Evolutionary conservation across 805 yeast species (phyloP).

Genomic region (Candida jianshihensis): DNA sequence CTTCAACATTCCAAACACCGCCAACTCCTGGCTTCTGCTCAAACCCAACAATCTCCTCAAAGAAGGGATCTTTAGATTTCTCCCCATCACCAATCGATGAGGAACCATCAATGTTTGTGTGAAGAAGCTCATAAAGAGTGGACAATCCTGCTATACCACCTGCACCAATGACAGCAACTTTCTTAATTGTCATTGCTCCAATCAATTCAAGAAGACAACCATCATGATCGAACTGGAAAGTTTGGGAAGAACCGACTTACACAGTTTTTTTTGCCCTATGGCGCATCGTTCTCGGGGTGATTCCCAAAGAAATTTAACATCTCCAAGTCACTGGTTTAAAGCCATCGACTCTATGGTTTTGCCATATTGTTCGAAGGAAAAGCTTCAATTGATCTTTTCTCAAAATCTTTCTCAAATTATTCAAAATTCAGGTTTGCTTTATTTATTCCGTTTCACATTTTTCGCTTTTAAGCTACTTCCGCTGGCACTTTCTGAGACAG

Average conservation of each 20-base stretch:
- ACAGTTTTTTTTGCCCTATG: no score
- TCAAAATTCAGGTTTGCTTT: no score
- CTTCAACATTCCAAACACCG: slow-evolving; percentile 36
- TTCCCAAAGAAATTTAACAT: no score
- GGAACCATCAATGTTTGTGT: slow-evolving; percentile 23
- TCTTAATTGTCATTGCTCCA: slow-evolving; percentile 10
- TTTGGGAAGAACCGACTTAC: background rate
- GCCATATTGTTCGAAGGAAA: no score
- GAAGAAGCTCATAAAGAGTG: slow-evolving; percentile 26
- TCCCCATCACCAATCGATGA: slow-evolving; percentile 15
- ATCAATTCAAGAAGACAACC: background rate
- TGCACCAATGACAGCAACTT: slow-evolving; percentile 33
- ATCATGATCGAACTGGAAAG: background rate
- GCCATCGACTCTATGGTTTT: no score
- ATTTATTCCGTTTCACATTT: no score
- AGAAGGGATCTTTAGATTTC: slow-evolving; percentile 14
- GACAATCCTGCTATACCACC: slow-evolving; percentile 36
- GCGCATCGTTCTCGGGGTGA: no score
- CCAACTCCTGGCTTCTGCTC: slow-evolving; percentile 37
- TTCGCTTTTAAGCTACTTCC: no score
- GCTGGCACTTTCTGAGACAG: no score
- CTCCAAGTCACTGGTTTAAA: no score
- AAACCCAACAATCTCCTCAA: slow-evolving; percentile 33
- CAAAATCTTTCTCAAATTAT: no score
- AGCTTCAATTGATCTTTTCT: no score